Evolutionary conservation across 2,329 filamentous ascomycete species (phyloP).

Genomic region (Cephalotrichum gorgonifer): DNA sequence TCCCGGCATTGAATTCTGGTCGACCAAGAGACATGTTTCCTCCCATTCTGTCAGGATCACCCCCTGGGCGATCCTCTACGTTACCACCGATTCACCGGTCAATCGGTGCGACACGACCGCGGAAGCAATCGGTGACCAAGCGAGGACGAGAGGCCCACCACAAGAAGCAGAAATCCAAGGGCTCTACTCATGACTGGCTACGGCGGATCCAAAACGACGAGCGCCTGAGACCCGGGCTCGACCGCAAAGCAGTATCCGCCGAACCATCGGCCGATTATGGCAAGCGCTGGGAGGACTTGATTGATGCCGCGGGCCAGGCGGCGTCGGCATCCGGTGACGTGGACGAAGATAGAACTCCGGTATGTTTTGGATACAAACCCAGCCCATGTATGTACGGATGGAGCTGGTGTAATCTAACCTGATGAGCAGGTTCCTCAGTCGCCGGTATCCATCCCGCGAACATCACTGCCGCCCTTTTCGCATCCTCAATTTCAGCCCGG

Average conservation of each 20-base stretch:
- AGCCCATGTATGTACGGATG: background rate
- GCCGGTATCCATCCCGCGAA: slow-evolving; percentile 51
- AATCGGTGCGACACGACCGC: slow-evolving; percentile 59
- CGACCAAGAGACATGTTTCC: slow-evolving; percentile 68
- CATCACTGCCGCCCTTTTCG: slow-evolving; percentile 50
- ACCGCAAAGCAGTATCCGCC: slow-evolving; percentile 75
- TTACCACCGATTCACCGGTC: slow-evolving; percentile 72
- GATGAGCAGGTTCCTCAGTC: slow-evolving; percentile 50
- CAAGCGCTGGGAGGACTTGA: slow-evolving; percentile 92
- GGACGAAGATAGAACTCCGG: slow-evolving; percentile 82
- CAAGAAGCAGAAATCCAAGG: slow-evolving; percentile 65
- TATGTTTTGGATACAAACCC: slow-evolving; percentile 36
- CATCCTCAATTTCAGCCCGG: slow-evolving; percentile 48
- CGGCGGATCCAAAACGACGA: slow-evolving; percentile 49
- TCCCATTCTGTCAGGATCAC: slow-evolving; percentile 72
- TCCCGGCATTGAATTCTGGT: slow-evolving; percentile 48
- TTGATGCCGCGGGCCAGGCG: slow-evolving; percentile 64
- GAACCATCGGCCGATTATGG: slow-evolving; percentile 75
- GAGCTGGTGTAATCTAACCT: background rate
- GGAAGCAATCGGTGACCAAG: slow-evolving; percentile 81
- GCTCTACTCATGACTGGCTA: slow-evolving; percentile 58
- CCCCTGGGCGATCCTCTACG: slow-evolving; percentile 78
- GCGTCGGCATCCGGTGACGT: slow-evolving; percentile 86
- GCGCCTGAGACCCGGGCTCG: slow-evolving; percentile 54
- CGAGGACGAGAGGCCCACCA: slow-evolving; percentile 66